Evolutionary conservation across 495 filamentous ascomycete species (phyloP).

Genomic region (Rhypophila decipiens): DNA sequence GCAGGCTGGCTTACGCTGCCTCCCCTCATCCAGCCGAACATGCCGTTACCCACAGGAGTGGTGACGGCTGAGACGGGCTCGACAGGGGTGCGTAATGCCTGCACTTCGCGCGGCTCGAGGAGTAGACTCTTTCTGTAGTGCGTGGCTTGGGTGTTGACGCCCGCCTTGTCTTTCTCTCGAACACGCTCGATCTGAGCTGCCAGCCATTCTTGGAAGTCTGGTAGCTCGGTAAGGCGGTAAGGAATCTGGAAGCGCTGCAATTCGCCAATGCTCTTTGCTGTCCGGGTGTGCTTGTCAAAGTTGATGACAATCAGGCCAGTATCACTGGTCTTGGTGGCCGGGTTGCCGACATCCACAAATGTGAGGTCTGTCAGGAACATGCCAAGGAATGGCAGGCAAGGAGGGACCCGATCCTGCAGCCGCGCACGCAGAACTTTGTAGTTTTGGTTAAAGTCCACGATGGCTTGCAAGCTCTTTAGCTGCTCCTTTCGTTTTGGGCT

Average conservation of each 20-base stretch:
- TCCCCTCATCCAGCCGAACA: slow-evolving; percentile 29
- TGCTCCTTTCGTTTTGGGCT: slow-evolving; percentile 77
- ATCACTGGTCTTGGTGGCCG: slow-evolving; percentile 52
- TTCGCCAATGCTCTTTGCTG: slow-evolving; percentile 90
- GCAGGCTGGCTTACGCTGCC: slow-evolving; percentile 15
- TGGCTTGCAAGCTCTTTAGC: slow-evolving; percentile 66
- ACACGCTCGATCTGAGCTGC: slow-evolving; percentile 76
- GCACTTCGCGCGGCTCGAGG: slow-evolving; percentile 73
- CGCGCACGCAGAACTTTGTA: slow-evolving; percentile 84
- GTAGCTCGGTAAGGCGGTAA: slow-evolving; percentile 75
- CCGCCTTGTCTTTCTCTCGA: slow-evolving; percentile 61
- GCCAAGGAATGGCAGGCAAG: slow-evolving; percentile 94
- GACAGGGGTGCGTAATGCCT: slow-evolving; percentile 42
- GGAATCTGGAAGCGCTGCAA: slow-evolving; percentile 96
- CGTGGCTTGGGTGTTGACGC: slow-evolving; percentile 65
- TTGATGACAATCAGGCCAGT: slow-evolving; percentile 76
- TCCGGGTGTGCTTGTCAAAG: slow-evolving; percentile 95
- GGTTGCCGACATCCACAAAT: slow-evolving; percentile 90
- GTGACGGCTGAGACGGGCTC: slow-evolving; percentile 27
- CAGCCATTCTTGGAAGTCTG: slow-evolving; percentile 93
- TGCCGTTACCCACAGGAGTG: slow-evolving; percentile 10
- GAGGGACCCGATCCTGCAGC: slow-evolving; percentile 81
- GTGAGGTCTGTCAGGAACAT: slow-evolving; percentile 88
- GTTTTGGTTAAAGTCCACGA: slow-evolving; percentile 86
- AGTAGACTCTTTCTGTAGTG: slow-evolving; percentile 83